Conservation (phyloP, 1,139 yeast genomes). For the Kodamaea sp. region DNA sequence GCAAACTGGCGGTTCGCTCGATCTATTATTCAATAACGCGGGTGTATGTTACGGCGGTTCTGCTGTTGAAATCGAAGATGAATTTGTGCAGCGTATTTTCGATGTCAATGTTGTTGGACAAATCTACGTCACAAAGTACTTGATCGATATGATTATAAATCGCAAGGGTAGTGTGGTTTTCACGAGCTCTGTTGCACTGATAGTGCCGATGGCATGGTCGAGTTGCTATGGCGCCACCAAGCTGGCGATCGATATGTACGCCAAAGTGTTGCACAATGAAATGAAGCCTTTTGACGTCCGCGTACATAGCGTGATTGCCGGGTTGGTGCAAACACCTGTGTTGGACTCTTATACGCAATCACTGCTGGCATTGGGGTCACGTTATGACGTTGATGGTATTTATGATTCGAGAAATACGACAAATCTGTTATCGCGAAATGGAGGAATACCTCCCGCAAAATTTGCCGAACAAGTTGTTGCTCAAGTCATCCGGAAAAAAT, state of each 20-base stretch:
- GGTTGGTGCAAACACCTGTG: slow-evolving; percentile 40
- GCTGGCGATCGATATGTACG: slow-evolving; percentile 29
- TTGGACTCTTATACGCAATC: slow-evolving; percentile 16
- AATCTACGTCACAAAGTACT: slow-evolving; percentile 33
- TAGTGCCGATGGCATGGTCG: slow-evolving; percentile 36
- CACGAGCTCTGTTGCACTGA: slow-evolving; percentile 35
- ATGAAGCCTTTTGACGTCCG: slow-evolving; percentile 34
- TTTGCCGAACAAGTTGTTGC: slow-evolving; percentile 32
- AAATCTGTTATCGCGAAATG: slow-evolving; percentile 27
- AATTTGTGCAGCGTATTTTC: slow-evolving; percentile 20
- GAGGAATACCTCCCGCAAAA: slow-evolving; percentile 21
- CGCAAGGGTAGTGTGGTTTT: slow-evolving; percentile 37
- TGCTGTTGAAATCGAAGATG: slow-evolving; percentile 30
- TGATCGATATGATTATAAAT: slow-evolving; percentile 28
- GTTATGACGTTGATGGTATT: slow-evolving; percentile 30
- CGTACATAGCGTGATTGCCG: slow-evolving; percentile 38
- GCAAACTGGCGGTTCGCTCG: slow-evolving; percentile 27
- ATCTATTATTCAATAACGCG: slow-evolving; percentile 34
- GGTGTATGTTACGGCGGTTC: slow-evolving; percentile 33
- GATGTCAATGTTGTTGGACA: slow-evolving; percentile 39
- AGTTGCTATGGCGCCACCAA: slow-evolving; percentile 34
- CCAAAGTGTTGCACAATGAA: slow-evolving; percentile 20
- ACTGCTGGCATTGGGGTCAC: slow-evolving; percentile 14
- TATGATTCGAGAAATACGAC: slow-evolving; percentile 23
- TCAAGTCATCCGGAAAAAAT: slow-evolving; percentile 18